phyloP scores from a whole-genome alignment of 2,329 filamentous ascomycete species.

The Sporothrix humicola region DNA sequence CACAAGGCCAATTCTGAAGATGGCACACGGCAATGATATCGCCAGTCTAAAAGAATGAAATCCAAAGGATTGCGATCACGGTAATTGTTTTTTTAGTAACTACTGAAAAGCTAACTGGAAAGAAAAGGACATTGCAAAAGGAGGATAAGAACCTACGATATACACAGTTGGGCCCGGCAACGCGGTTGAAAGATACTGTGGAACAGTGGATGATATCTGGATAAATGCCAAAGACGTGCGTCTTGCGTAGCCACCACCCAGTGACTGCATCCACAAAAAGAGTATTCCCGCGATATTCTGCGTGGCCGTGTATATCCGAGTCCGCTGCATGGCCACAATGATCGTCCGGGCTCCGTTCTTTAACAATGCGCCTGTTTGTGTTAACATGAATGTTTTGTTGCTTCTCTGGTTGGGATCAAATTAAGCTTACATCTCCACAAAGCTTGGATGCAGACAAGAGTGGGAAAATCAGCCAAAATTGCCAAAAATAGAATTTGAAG shows the following conservation, averaged over 20 bases:
- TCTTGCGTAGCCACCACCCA: constrained; percentile 5
- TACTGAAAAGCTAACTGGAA: no score
- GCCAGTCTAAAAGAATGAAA: background rate
- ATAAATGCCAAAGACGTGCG: constrained; percentile 1
- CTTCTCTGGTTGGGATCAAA: background rate
- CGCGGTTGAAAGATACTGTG: background rate
- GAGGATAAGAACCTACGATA: background rate
- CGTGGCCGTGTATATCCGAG: background rate
- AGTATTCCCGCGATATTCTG: background rate
- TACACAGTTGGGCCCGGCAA: background rate
- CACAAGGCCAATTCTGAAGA: background rate
- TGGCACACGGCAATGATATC: background rate
- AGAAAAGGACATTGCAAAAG: no score
- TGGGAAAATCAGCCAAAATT: background rate
- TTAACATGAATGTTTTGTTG: background rate
- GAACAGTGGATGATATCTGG: constrained; percentile 19
- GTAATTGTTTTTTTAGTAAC: no score
- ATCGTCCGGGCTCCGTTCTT: background rate
- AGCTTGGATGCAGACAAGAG: background rate
- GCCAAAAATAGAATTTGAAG: constrained; percentile 1
- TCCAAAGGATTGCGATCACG: background rate
- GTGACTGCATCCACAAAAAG: background rate
- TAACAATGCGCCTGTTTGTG: background rate
- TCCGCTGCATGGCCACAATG: background rate
- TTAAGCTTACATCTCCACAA: constrained; percentile 8